Evolutionary conservation across 164 flowering plant species (phyloP).

Genomic region (Dillenia turbinata): DNA sequence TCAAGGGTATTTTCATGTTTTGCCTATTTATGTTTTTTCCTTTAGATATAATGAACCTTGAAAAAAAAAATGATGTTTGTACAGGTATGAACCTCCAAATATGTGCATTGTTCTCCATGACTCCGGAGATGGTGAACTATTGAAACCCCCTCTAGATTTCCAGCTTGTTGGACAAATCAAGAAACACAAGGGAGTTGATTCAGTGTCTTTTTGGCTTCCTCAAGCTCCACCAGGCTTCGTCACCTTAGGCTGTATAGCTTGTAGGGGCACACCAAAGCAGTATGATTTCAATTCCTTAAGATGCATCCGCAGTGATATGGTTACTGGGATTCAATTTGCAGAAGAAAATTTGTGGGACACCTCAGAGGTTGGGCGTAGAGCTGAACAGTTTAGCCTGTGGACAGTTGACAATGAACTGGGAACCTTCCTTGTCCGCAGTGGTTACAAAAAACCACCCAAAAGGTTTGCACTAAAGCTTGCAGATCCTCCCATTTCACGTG

Average conservation of each 20-base stretch:
- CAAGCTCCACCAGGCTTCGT: constrained; percentile 96
- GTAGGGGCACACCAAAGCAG: constrained; percentile 67
- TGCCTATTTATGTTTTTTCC: constrained; percentile 2
- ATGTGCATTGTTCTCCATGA: constrained; percentile 69
- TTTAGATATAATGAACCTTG: not conserved
- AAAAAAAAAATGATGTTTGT: constrained; percentile 7
- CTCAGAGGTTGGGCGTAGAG: constrained; percentile 41
- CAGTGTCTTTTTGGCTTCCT: constrained; percentile 86
- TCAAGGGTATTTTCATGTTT: constrained; percentile 50
- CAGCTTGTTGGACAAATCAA: constrained; percentile 78
- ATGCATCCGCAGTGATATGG: constrained; percentile 92
- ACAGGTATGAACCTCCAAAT: constrained; percentile 91
- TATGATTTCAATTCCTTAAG: constrained; percentile 56
- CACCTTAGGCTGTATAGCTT: constrained; percentile 86
- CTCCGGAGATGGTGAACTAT: constrained; percentile 53
- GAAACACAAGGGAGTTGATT: constrained; percentile 71
- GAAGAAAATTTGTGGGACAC: constrained; percentile 95
- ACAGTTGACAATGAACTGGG: constrained; percentile 64
- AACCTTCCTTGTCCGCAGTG: constrained; percentile 75
- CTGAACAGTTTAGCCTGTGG: constrained; percentile 85
- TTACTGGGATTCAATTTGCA: constrained; percentile 66
- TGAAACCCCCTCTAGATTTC: constrained; percentile 62
- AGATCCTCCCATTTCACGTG: constrained; percentile 41
- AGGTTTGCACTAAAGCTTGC: constrained; percentile 86
- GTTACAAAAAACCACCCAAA: constrained; percentile 79